phyloP scores from a whole-genome alignment of 306 rosid genomes.

The Cucurbita maxima region DNA sequence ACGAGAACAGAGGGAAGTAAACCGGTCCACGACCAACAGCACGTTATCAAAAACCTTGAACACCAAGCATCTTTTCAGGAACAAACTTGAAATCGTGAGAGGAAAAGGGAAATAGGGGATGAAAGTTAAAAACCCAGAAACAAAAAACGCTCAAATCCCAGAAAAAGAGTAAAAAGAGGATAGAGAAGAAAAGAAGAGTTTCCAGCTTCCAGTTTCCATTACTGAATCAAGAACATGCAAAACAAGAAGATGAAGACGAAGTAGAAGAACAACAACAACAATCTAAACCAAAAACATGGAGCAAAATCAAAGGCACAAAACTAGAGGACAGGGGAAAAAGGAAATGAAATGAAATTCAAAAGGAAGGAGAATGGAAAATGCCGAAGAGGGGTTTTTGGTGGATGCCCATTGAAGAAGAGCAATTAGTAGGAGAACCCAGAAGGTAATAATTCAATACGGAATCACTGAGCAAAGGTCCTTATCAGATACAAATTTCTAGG shows the following conservation, averaged over 20 bases:
- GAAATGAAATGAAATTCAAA: background rate
- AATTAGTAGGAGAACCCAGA: background rate
- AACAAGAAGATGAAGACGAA: background rate
- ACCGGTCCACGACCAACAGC: slow-evolving; percentile 5
- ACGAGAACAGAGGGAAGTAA: background rate
- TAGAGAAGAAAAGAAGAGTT: background rate
- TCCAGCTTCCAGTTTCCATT: background rate
- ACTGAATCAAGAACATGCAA: background rate
- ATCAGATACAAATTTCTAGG: slow-evolving; percentile 6
- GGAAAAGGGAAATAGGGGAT: background rate
- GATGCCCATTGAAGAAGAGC: background rate
- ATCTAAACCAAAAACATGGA: background rate
- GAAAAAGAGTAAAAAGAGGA: background rate
- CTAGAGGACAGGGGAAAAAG: background rate
- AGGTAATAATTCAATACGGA: slow-evolving; percentile 8
- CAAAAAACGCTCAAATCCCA: background rate
- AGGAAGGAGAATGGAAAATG: background rate
- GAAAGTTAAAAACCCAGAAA: background rate
- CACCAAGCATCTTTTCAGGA: slow-evolving; percentile 4
- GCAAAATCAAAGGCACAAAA: background rate
- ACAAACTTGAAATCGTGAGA: background rate
- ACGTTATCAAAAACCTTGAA: slow-evolving; percentile 6
- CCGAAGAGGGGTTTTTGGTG: background rate
- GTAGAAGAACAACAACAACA: background rate
- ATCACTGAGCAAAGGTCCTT: slow-evolving; percentile 4